Evolutionary conservation across 148 eudicot genomes (phyloP).

Genomic region (Oxyria digyna): DNA sequence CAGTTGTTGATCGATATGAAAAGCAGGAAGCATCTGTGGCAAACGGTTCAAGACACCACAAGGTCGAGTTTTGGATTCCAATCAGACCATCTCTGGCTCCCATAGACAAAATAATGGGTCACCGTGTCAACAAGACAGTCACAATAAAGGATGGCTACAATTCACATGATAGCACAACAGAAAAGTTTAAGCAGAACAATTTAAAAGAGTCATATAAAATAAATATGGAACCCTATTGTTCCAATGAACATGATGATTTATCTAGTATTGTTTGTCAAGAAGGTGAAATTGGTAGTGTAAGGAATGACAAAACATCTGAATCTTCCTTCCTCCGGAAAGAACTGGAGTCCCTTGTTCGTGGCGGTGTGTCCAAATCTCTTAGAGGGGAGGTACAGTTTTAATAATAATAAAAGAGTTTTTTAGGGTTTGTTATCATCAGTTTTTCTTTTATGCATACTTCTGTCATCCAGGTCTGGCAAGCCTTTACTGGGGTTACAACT

Average conservation of each 20-base stretch:
- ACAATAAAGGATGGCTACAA: constrained; percentile 9
- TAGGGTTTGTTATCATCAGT: background rate
- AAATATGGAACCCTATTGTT: background rate
- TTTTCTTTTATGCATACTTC: constrained; percentile 1
- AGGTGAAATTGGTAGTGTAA: constrained; percentile 13
- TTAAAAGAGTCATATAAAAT: background rate
- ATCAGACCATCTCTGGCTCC: constrained; percentile 43
- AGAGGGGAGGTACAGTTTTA: constrained; percentile 70
- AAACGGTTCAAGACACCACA: constrained; percentile 20
- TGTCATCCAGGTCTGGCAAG: constrained; percentile 72
- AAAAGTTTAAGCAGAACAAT: background rate
- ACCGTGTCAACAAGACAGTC: constrained; percentile 35
- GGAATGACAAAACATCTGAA: constrained; percentile 17
- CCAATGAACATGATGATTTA: background rate
- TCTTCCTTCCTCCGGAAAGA: constrained; percentile 48
- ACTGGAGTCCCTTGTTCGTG: constrained; percentile 78
- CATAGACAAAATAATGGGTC: constrained; percentile 50
- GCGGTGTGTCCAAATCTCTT: constrained; percentile 81
- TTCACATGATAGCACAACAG: background rate
- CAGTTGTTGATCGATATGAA: constrained; percentile 19
- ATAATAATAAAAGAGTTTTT: background rate
- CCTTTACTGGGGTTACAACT: constrained; percentile 71
- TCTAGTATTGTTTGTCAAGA: background rate
- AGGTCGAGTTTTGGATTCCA: constrained; percentile 49
- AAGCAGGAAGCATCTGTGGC: constrained; percentile 20